Percentiles rank a stretch among this genome's conserved stretches.
These are phyloP conservation scores for Lithospermum erythrorhizon DNA, from an alignment of 257 asterid species.

Conservation along the genomic window DNA sequence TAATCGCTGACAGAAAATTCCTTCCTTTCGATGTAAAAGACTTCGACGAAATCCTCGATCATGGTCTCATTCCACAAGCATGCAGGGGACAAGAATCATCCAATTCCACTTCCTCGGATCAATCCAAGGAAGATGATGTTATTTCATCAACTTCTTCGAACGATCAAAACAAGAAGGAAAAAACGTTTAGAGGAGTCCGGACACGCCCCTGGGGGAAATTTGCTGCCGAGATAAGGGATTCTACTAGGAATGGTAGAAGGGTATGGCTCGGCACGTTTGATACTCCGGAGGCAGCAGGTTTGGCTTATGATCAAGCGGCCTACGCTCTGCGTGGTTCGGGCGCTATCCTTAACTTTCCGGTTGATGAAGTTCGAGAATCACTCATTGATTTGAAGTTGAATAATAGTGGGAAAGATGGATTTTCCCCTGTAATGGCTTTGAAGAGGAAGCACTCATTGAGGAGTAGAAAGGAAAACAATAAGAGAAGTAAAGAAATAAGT, in stretches of 20 bases:
- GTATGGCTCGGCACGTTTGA: constrained; percentile 85
- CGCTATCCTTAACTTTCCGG: constrained; percentile 59
- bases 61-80: constrained; percentile 24
- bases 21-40: constrained; percentile 38
- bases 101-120: constrained; percentile 28
- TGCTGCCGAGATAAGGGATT: constrained; percentile 84
- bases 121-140: constrained; percentile 33
- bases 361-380: constrained; percentile 50
- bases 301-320: constrained; percentile 88
- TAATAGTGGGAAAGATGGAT: constrained; percentile 16
- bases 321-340: constrained; percentile 52
- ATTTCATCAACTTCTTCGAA: constrained; percentile 28
- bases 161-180: constrained; percentile 15
- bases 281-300: constrained; percentile 69
- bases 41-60: constrained; percentile 39
- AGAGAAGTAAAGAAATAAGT: constrained; percentile 7
- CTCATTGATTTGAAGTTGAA: constrained; percentile 33
- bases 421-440: constrained; percentile 65
- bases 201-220: constrained; percentile 85
- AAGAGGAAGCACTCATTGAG: constrained; percentile 58
- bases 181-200: constrained; percentile 58
- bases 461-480: constrained; percentile 18
- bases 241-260: constrained; percentile 61
- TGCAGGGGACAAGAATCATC: constrained; percentile 21
- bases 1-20: neutral